Conservation (phyloP, 2,329 filamentous ascomycete genomes). For the Madurella mycetomatis region DNA sequence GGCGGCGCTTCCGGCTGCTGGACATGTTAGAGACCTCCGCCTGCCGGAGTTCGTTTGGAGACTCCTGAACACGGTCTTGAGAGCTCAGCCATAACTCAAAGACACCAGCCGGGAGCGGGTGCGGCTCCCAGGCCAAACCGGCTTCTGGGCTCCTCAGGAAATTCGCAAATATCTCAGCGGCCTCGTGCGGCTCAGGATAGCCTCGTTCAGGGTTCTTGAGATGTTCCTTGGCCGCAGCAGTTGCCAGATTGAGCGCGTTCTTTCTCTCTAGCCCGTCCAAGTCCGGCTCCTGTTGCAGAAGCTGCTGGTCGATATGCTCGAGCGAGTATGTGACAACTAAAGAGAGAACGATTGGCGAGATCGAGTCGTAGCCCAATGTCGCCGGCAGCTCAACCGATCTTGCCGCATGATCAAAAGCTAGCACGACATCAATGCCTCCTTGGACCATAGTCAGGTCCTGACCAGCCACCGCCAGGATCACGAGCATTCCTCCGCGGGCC, state of each 20-base stretch:
- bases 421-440: conserved; percentile 45
- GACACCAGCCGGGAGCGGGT: conserved; percentile 44
- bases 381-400: conserved; percentile 34
- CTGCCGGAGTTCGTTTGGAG: conserved; percentile 18
- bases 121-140: conserved; percentile 44
- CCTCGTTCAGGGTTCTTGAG: conserved; percentile 39
- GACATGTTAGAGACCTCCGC: conserved; percentile 2
- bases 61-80: conserved; percentile 31
- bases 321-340: conserved; percentile 50
- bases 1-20: conserved; percentile 44
- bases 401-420: conserved; percentile 52
- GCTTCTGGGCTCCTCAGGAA: conserved; percentile 39
- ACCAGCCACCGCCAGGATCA: conserved; percentile 41
- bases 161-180: conserved; percentile 44
- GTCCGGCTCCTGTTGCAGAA: conserved; percentile 38
- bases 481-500: conserved; percentile 27
- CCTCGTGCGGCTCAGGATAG: conserved; percentile 41
- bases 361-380: conserved; percentile 20
- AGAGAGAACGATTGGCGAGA: conserved; percentile 42
- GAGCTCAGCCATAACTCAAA: conserved; percentile 45
- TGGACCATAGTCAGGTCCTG: conserved; percentile 36
- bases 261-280: conserved; percentile 44
- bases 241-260: conserved; percentile 35
- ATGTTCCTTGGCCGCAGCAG: conserved; percentile 35
- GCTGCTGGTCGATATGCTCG: conserved; percentile 50